Percentiles rank a stretch among this genome's conserved stretches.
phyloP scores from a whole-genome alignment of 345 rosid genomes.

The Adansonia digitata region DNA sequence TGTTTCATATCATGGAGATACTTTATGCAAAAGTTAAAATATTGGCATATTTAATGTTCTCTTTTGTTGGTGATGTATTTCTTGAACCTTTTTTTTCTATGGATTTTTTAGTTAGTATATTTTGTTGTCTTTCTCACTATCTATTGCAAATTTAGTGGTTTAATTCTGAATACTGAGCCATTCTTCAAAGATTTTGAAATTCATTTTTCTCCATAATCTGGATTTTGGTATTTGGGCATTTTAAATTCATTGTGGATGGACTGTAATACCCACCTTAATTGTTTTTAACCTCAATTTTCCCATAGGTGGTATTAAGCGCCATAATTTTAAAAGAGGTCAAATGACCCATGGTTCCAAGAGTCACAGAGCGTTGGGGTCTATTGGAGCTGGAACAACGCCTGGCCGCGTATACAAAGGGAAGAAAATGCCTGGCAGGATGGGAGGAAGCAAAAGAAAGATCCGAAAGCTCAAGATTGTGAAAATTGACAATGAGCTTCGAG shows the following conservation, averaged over 20 bases:
- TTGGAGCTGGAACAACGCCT: slow-evolving; percentile 92
- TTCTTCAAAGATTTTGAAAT: neutral
- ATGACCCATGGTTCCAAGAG: slow-evolving; percentile 94
- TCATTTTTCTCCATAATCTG: slow-evolving; percentile 14
- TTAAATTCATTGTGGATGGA: neutral
- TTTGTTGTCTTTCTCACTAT: neutral
- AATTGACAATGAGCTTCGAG: slow-evolving; percentile 70
- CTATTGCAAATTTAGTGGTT: neutral
- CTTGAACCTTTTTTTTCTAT: too few relatives aligned
- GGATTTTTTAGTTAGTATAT: neutral
- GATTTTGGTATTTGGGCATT: neutral
- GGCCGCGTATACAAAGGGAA: slow-evolving; percentile 90
- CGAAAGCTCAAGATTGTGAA: slow-evolving; percentile 82
- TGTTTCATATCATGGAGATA: neutral
- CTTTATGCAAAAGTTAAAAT: too few relatives aligned
- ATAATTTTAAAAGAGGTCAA: slow-evolving; percentile 67
- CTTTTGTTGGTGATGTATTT: neutral
- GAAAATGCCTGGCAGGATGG: slow-evolving; percentile 99
- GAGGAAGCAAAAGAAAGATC: slow-evolving; percentile 75
- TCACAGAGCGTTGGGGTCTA: slow-evolving; percentile 83
- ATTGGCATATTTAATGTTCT: neutral
- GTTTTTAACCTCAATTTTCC: neutral
- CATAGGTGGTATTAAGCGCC: slow-evolving; percentile 89
- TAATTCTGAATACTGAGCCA: neutral
- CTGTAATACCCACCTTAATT: neutral